Conservation (phyloP, 495 filamentous ascomycete species). For the Pseudevernia furfuracea region DNA sequence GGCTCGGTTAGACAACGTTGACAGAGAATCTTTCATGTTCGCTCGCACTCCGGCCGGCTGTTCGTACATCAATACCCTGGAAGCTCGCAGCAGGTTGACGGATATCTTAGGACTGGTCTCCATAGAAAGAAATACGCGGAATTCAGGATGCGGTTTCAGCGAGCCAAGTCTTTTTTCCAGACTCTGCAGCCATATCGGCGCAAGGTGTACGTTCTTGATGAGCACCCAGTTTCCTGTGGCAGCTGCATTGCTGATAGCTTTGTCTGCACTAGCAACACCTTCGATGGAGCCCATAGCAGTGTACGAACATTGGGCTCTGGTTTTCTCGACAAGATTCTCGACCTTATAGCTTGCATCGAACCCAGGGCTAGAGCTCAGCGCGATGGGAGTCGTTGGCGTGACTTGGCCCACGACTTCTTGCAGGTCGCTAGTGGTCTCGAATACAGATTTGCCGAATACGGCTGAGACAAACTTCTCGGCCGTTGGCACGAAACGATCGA, state of each 20-base stretch:
- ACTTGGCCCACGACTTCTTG: slow-evolving; percentile 79
- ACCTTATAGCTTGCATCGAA: slow-evolving; percentile 99
- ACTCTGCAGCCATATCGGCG: slow-evolving; percentile 90
- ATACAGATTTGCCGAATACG: slow-evolving; percentile 77
- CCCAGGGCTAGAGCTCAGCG: slow-evolving; percentile 86
- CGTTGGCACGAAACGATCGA: slow-evolving; percentile 88
- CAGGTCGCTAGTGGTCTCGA: slow-evolving; percentile 76
- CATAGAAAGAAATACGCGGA: slow-evolving; percentile 96
- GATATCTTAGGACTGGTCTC: slow-evolving; percentile 95
- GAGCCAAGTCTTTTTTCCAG: slow-evolving; percentile 94
- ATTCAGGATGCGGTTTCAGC: slow-evolving; percentile 88
- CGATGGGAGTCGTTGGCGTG: slow-evolving; percentile 73
- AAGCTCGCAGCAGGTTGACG: slow-evolving; percentile 89
- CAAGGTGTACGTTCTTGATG: slow-evolving; percentile 98
- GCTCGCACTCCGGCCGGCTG: slow-evolving; percentile 93
- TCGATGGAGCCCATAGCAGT: slow-evolving; percentile 99
- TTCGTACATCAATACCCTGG: slow-evolving; percentile 93
- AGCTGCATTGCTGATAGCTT: slow-evolving; percentile 88
- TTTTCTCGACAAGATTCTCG: slow-evolving; percentile 82
- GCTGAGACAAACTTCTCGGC: slow-evolving; percentile 83
- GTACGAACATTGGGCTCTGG: slow-evolving; percentile 75
- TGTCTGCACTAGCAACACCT: slow-evolving; percentile 83
- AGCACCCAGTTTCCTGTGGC: slow-evolving; percentile 92
- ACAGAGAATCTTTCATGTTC: slow-evolving; percentile 97
- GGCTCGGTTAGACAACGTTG: slow-evolving; percentile 67